Base-by-base conservation (phyloP, 345 rosid species). In the Bruguiera sexangula region DNA sequence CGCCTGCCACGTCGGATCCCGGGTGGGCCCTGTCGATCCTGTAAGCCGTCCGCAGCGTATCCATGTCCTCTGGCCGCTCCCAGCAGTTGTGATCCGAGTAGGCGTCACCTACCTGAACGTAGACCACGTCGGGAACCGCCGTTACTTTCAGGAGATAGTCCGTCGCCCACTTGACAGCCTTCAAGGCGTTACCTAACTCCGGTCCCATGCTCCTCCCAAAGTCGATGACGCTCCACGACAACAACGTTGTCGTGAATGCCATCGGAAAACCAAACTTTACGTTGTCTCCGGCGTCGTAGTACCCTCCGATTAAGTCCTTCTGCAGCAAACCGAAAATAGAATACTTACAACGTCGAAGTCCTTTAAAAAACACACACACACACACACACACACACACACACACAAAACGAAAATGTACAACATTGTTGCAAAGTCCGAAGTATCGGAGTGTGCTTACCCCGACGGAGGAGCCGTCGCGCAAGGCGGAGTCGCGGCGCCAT, bases 41-140 rank as follows among this genome's bases (percentile, higher is more conserved):
- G 50, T 63, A 72, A 62, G 20, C 80, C 50, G 80, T 73, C 4
- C 80, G 66, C 13, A 65, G 60, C 4, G 80, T 77, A 43, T 77
- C 80, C 80, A 77, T 77, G 55, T 77, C 80, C 74, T 77, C 80
- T 0, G 80, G 80, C 70, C 80, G 51, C 59, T 77, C 80, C 80
- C 80, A 77, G 74, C 80, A 77, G 68, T 69, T 73, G 39, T 77
- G 80, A 53, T 77, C 80, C 6, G 80, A 77, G 59, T 48, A 68
- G 1, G 80, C 77, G 63, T 77, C 80, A 15, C 80, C 80, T 4
- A 77, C 74, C 68, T 77, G 80, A 5, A 77, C 80, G 43, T 59
- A 77, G 22, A 77, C 77, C 13, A 77, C 74, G 51, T 67, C 76
- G 0, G 80, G 80, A 2, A 27, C 74, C 16, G 73, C 74, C 60